Base-by-base conservation (phyloP, 306 rosid species). In the Prunus kanzakura region DNA sequence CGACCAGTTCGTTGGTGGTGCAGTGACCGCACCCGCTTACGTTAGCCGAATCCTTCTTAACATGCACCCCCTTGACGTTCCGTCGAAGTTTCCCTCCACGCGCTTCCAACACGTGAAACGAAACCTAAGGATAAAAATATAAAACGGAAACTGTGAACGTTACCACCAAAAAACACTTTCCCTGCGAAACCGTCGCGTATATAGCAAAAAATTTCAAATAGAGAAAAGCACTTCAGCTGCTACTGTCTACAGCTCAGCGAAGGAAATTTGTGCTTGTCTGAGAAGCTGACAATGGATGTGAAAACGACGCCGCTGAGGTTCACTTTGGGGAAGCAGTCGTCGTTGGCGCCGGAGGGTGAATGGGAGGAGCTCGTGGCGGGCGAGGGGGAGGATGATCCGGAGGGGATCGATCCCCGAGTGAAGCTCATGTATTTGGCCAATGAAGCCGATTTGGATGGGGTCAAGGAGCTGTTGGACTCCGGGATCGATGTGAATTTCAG, bases 361-460 rank as follows among this genome's bases (percentile, higher is more conserved):
- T 23, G 14, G 51, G 55, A 71, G 25, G 6, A 38, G 75, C 63
- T 3, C 43, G 30, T 2, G 25, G 57, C 2, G 80, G 84, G 49
- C 10, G 43, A 13, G 74, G 79, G 15, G 43, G 83, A 55, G 74
- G 63, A 29, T 1, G 58, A 49, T 2, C 43, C 69, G 61, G 89
- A 35, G 51, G 85, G 25, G 68, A 76, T 94, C 50, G 86, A 90
- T 82, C 90, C 91, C 0, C 74, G 96, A 5, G 88, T 94, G 82
- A 82, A 88, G 84, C 78, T 94, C 22, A 90, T 92, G 96, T 94
- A 90, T 80, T 74, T 86, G 80, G 93, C 97, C 8, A 86, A 84
- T 62, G 97, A 88, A 82, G 93, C 96, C 0, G 98, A 94, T 29
- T 45, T 90, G 67, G 95, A 89, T n/a, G 98, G 97, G 15, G 88